Evolutionary conservation across 2,329 filamentous ascomycete species (phyloP).

Genomic region (Tricladium varicosporioides): DNA sequence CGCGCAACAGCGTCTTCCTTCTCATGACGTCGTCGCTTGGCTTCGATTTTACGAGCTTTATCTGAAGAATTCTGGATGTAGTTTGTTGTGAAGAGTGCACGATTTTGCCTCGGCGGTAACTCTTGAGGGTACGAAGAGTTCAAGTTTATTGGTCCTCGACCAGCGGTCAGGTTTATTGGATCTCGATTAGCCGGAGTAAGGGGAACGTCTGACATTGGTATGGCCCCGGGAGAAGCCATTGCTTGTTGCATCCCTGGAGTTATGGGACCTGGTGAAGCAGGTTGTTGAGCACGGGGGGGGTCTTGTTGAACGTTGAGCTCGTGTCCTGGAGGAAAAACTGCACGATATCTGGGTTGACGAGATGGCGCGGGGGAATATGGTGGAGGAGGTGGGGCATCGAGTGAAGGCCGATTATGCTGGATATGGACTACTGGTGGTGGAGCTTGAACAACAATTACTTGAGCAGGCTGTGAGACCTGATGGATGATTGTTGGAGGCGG

Average conservation of each 20-base stretch:
- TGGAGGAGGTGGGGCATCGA: conserved; percentile 25
- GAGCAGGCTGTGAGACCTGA: conserved; percentile 8
- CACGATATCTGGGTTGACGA: conserved; percentile 45
- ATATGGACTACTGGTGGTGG: conserved; percentile 1
- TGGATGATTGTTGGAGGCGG: conserved; percentile 5
- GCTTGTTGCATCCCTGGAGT: conserved; percentile 61
- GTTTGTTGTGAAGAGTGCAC: conserved; percentile 12
- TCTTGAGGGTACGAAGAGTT: conserved; percentile 32
- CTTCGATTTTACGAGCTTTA: conserved; percentile 31
- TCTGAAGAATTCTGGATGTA: conserved; percentile 18
- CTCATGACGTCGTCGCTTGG: conserved; percentile 55
- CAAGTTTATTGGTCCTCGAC: conserved; percentile 29
- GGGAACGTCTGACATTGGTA: conserved; percentile 59
- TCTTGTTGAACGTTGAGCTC: conserved; percentile 44
- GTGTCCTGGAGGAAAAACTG: conserved; percentile 57
- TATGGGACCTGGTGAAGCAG: conserved; percentile 58
- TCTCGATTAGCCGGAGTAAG: conserved; percentile 41
- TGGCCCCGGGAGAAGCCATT: conserved; percentile 61
- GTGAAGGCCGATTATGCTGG: conserved; percentile 12
- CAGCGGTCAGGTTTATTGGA: conserved; percentile 29
- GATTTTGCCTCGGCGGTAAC: conserved; percentile 20
- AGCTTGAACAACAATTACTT: conserved; percentile 6
- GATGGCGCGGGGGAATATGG: conserved; percentile 31
- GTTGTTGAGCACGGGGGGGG: conserved; percentile 50
- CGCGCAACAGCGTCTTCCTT: conserved; percentile 62